Evolutionary conservation across 345 rosid genomes (phyloP), one percentile per base, ranked within the genome.

Genomic region (Noccaea caerulescens): DNA sequence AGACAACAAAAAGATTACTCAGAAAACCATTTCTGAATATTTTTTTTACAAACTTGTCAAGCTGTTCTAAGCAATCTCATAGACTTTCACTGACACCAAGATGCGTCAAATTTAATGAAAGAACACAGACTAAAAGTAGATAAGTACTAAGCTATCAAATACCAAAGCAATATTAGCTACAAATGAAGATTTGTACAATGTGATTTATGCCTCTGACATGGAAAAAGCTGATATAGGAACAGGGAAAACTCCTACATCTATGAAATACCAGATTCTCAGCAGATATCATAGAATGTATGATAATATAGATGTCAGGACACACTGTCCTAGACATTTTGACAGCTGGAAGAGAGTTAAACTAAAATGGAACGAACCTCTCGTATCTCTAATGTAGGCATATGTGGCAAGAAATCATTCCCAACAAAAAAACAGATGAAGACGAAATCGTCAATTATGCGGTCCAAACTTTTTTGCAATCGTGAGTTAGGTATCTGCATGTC

Each of bases 311-410:
- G 51, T 14, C 18, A 46, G 10, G 14, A 33, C 42, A 56, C 47
- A 64, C 23, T 11, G 61, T 56, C 54, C 27, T 42, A 16, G n/a
- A 38, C 41, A 68, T 33, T 66, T 27, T 68, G 23, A 53, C 36
- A 53, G 63, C 41, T 42, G 69, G n/a, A 60, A 33, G 33, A 47
- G 60, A 37, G 25, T 23, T 16, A 43, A 75, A 30, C 65, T 54
- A 38, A 45, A 41, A 25, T 30, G 43, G 36, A 57, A 76, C 93
- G 66, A 75, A 94, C 99, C 99, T 94, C 99, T 2, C 91, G 92
- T 77, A 94, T 94, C 84, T 94, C 99, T 66, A 94, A 63, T 0
- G 99, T 91, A 10, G 99, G 99, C 99, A 94, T 94, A 79, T 91
- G 98, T 33, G 99, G 99, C 76, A 94, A 76, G 69, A 94, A 94